Evolutionary conservation across 2,329 filamentous ascomycete genomes (phyloP).

Genomic region (Cylindrodendrum hubeiense): DNA sequence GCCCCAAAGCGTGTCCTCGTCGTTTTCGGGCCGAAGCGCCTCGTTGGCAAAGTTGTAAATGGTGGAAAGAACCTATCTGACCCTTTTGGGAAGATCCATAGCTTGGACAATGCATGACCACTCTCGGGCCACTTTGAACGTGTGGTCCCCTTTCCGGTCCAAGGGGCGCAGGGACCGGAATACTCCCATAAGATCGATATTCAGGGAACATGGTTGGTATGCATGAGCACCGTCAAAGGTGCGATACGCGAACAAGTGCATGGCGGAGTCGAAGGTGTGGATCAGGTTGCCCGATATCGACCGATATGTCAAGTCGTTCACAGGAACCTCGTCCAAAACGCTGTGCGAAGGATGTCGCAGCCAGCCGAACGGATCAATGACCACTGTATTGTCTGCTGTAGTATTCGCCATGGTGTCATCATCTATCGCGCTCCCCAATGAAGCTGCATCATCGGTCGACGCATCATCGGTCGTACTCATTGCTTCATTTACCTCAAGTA

Average conservation of each 20-base stretch:
- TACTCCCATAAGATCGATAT: conserved; percentile 34
- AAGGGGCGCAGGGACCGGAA: conserved; percentile 39
- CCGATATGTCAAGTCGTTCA: conserved; percentile 40
- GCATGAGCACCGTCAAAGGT: conserved; percentile 44
- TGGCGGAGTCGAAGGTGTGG: conserved; percentile 33
- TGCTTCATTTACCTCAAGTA: conserved; percentile 10
- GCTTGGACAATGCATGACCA: conserved; percentile 50
- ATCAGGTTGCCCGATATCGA: conserved; percentile 36
- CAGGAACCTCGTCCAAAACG: conserved; percentile 35
- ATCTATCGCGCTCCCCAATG: background rate
- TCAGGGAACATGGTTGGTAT: conserved; percentile 46
- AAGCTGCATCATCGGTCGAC: too few species aligned
- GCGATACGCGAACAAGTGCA: conserved; percentile 43
- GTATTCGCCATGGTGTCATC: background rate
- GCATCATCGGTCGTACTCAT: background rate
- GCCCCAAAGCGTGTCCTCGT: conserved; percentile 34
- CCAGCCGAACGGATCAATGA: background rate
- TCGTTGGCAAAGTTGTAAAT: conserved; percentile 48
- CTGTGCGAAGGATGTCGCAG: background rate
- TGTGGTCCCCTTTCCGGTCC: conserved; percentile 37
- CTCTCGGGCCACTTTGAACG: conserved; percentile 45
- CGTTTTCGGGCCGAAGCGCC: conserved; percentile 36
- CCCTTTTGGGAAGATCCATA: conserved; percentile 39
- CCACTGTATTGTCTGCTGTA: background rate
- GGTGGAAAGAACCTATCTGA: conserved; percentile 49